Base-by-base conservation (phyloP, 2,329 filamentous ascomycete genomes). In the Penicillium sp. region DNA sequence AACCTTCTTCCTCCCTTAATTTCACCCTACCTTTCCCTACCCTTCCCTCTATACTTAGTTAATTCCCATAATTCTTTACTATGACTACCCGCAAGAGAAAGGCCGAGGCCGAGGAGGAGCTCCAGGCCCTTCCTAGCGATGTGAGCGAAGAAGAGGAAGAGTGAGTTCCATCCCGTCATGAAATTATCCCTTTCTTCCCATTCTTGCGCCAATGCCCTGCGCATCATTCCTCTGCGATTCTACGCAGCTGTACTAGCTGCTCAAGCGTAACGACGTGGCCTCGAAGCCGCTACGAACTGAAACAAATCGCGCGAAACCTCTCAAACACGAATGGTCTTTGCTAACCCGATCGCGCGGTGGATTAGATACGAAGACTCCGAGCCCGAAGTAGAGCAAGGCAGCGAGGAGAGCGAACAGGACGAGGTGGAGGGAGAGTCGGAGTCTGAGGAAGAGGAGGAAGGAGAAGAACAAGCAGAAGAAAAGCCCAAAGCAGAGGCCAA, bases 91-190 rank as follows among this genome's bases (percentile, higher is more conserved):
- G 78, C 67, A 79, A 78, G 66, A 78, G 80, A 74, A 77, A 78
- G 71, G 75, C 77, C 59, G 78, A 81, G 31, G 70, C 76, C 20
- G 77, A 79, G 49, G 78, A 79, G 37, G 77, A 79, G 61, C 72
- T 82, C 5, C 74, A 77, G 56, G 74, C 75, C 34, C 74, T 80
- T 38, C 78, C 78, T 51, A 80, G 79, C 11, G 77, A 79, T 43
- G 78, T 79, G 44, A 77, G 78, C 32, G 77, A 78, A 57, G 79
- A 79, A 56, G 78, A 80, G 72, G 78, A 80, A 65, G 78, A 80
- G 76, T 78, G 70, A 74, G 73, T 69, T 11, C 5, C 14, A 40
- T 29, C 29, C 29, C 35, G 29, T 35, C 16, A 22, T 26, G n/a
- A 53, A 53, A 47, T 26, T 48, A 8, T 20, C n/a, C 50, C 42